Evolutionary conservation across 164 flowering plant genomes (phyloP), one percentile per base, ranked within the genome.

Genomic region (Akebia trifoliata): DNA sequence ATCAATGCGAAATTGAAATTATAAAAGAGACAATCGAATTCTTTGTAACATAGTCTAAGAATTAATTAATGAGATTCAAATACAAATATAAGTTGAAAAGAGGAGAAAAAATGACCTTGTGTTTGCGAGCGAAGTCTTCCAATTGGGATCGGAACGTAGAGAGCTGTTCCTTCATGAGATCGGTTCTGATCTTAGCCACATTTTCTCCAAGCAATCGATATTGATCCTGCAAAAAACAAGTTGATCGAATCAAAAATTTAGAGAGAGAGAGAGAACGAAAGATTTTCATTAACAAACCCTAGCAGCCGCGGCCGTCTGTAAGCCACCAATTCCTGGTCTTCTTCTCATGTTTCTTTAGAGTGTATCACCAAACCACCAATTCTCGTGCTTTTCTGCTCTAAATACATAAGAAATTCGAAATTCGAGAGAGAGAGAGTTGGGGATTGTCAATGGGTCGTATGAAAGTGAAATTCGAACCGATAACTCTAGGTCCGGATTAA

Each of bases 101-200:
- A 4, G 21, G 18, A 24, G 44, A 21, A 46, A 53, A 36, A 2
- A 0, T 1, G n/a, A 85, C 97, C 95, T 90, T 93, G 83, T 93
- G 99, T 59, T 93, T 93, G 44, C 96, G 87, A 37, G 99, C 97
- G 26, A 90, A 93, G 5, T 89, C 97, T 66, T 93, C 99, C 30
- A 90, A 74, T 71, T 93, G 99, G 40, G 97, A 78, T 14, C 87
- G 85, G 54, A 93, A 93, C 14, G 96, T 93, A 21, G 86, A 50
- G 5, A 93, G 84, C 70, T 93, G 97, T 45, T 87, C 97, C 68
- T 83, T 93, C 99, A 87, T 87, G 20, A 90, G 74, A 84, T 93
- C 99, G 2, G 94, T 90, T 65, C 88, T 65, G 46, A 87, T 62
- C 75, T 80, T 87, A 17, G 99, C 96, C 1, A 87, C 96, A 87